These are phyloP conservation scores for Eimeria necatrix DNA, from an alignment of 169 alveolate species.

Conservation along the genomic window DNA sequence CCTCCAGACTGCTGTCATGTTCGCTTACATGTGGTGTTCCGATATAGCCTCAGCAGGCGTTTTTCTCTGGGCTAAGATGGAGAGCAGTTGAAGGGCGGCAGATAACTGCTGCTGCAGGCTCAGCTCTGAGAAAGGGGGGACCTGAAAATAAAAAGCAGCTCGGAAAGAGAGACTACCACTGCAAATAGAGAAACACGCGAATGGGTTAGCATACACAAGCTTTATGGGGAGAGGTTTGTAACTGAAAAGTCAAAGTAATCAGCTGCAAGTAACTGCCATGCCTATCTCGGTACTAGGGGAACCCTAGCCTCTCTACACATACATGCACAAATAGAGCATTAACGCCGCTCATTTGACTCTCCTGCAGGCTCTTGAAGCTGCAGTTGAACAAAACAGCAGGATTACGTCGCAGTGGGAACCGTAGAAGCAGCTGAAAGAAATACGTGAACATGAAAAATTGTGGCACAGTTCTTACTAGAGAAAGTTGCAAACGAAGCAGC, in stretches of 20 bases:
- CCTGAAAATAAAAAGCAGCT: neutral
- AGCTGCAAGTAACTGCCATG: neutral
- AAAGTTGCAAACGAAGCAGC: conserved; percentile 58
- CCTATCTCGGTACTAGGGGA: neutral
- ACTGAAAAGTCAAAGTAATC: neutral
- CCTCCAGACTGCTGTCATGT: too few relatives aligned
- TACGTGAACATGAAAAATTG: neutral
- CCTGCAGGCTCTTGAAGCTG: conserved; percentile 53
- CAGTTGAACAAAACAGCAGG: neutral
- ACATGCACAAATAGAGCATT: conserved; percentile 50
- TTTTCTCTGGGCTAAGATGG: conserved; percentile 1
- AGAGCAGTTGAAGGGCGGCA: conserved; percentile 30
- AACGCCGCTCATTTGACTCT: conserved; percentile 34
- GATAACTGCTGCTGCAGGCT: conserved; percentile 32
- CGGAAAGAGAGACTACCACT: neutral
- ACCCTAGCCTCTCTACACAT: neutral
- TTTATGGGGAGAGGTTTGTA: too few relatives aligned
- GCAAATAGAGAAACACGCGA: neutral
- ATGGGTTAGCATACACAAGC: neutral
- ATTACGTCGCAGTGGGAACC: too few relatives aligned
- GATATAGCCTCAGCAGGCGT: neutral
- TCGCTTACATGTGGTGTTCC: too few relatives aligned
- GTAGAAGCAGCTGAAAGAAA: neutral
- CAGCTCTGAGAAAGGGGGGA: conserved; percentile 42
- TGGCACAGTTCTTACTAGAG: conserved; percentile 41